Evolutionary conservation across 768 basidiomycete genomes (phyloP), one percentile per base, ranked within the genome.

Genomic region (Royoungia palumana): DNA sequence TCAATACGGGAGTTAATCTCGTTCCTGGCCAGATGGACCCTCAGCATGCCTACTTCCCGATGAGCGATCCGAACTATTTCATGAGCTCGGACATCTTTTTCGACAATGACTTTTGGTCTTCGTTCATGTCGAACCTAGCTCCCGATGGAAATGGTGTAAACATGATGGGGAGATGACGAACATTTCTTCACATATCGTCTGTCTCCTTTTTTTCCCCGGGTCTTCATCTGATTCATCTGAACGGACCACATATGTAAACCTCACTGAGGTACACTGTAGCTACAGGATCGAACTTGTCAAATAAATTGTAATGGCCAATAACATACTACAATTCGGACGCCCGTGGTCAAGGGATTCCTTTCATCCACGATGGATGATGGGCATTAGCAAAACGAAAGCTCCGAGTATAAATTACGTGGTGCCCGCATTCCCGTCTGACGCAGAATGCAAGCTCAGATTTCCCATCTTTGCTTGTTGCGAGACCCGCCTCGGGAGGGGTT

Each of bases 401-500:
- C 7, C 24, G 7, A 11, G 8, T 28, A 12, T 19, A 9, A 34
- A 39, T 44, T 25, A 20, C 14, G 46, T 24, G 12, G 30, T 19
- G 11, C 43, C 17, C 12, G 21, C 20, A 19, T 19, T 35, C 17
- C 20, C 6, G 7, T 19, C 4, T 8, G 36, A 35, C 16, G 41
- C 17, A 8, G 39, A 35, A 44, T 20, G 35, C 16, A 28, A 42
- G 34, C 40, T 50, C 46, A 74, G n/a, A 70, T 63, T 4, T 69
- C 64, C n/a, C 28, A 71, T 65, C 30, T 65, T 56, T 5, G 71
- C 58, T 44, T 52, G 50, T 39, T 43, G 51, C 6, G 44, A 48
- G n/a, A 54, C 52, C 35, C 77, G 74, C 52, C 65, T 68, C 9
- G 78, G 79, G 28, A 80, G 70, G 22, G 79, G 77, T 52, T 68